phyloP scores from a whole-genome alignment of 768 basidiomycete species.

The Pleurotus salmoneostramineus region DNA sequence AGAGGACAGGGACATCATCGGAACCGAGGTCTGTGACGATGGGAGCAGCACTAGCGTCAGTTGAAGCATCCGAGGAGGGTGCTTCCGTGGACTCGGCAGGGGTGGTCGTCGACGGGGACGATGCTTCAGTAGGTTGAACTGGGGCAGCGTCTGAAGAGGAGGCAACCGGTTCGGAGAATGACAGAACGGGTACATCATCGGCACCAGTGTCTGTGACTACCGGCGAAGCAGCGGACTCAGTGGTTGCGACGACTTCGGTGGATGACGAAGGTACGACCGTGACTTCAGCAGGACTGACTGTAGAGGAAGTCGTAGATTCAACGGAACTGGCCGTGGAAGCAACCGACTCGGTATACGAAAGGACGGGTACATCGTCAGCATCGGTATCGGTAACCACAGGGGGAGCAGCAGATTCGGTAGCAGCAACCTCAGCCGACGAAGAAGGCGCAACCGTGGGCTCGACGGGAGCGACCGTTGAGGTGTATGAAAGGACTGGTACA shows the following conservation, averaged over 20 bases:
- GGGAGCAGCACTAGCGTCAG: background rate
- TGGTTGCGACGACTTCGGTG: background rate
- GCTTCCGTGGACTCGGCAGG: background rate
- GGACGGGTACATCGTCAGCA: conserved; percentile 1
- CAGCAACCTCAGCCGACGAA: background rate
- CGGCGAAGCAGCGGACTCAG: background rate
- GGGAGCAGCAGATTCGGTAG: background rate
- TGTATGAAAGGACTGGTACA: background rate
- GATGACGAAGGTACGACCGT: too few species aligned
- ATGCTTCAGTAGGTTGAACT: background rate
- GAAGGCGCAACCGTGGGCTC: background rate
- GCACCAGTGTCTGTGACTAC: background rate
- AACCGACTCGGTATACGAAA: background rate
- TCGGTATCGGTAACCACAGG: background rate
- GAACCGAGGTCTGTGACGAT: background rate
- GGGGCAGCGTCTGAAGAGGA: background rate
- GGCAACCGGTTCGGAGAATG: background rate
- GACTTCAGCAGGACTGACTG: background rate
- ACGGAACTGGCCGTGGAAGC: background rate
- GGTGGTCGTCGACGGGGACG: background rate
- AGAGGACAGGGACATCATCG: conserved; percentile 1
- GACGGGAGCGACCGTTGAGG: background rate
- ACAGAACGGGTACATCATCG: background rate
- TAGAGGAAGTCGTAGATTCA: background rate
- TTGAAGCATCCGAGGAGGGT: background rate